phyloP scores from a whole-genome alignment of 73 alveolate species.

The Paramecium bursaria region DNA sequence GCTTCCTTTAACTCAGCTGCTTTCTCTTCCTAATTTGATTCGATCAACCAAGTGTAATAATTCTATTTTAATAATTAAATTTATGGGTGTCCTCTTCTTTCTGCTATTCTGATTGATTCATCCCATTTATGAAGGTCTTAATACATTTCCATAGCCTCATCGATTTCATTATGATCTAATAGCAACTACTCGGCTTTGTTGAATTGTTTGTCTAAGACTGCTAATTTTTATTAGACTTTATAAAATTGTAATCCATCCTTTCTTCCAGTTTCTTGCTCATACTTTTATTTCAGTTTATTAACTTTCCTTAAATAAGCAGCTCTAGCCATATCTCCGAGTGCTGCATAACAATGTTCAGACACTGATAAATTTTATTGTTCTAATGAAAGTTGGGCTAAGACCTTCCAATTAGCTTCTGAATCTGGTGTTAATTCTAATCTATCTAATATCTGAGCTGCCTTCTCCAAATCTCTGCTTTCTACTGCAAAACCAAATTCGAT shows the following conservation, averaged over 20 bases:
- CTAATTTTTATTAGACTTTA: conserved; percentile 98
- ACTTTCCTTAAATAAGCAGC: conserved; percentile 93
- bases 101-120: conserved; percentile 99
- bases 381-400: conserved; percentile 94
- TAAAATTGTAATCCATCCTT: conserved; percentile 94
- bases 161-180: conserved; percentile 97
- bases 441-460: conserved; percentile 97
- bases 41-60: conserved; percentile 98
- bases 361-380: conserved; percentile 98
- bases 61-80: conserved; percentile 95
- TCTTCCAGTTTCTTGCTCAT: conserved; percentile 75
- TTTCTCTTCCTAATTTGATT: conserved; percentile 91
- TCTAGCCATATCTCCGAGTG: conserved; percentile 98
- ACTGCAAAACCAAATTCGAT: conserved; percentile 98
- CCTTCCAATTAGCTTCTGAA: conserved; percentile 99
- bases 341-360: conserved; percentile 99
- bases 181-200: conserved; percentile 99
- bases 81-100: conserved; percentile 98
- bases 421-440: conserved; percentile 98
- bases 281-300: conserved; percentile 77
- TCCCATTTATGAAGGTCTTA: conserved; percentile 99
- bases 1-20: conserved; percentile 99
- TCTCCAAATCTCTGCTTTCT: conserved; percentile 94
- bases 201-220: conserved; percentile 98
- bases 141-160: conserved; percentile 99